Evolutionary conservation across 371 early-diverging fungal species (phyloP).

Genomic region (Mucor indicus): DNA sequence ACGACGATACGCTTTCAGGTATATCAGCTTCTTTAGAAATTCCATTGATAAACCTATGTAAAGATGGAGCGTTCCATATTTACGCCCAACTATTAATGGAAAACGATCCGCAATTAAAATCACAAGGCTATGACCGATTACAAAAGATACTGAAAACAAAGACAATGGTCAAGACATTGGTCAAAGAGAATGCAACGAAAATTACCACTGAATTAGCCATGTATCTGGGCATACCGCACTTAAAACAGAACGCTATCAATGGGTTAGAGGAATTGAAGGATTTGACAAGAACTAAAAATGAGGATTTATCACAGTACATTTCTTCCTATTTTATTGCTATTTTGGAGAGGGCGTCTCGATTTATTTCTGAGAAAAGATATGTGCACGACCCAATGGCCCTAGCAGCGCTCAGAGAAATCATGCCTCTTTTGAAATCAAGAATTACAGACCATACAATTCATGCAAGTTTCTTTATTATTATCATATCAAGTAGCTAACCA

Average conservation of each 20-base stretch:
- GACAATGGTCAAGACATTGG: not conserved
- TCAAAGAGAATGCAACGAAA: not conserved
- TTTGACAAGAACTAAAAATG: not conserved
- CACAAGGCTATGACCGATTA: not conserved
- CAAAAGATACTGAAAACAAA: not conserved
- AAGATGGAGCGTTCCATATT: not conserved
- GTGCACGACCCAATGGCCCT: slow-evolving; percentile 7
- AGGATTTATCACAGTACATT: not conserved
- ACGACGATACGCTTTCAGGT: not conserved
- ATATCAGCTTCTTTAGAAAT: not conserved
- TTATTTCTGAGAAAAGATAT: slow-evolving; percentile 6
- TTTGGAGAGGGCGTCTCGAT: slow-evolving; percentile 1
- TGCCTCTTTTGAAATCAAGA: not conserved
- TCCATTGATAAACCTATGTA: not conserved
- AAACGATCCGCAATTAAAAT: not conserved
- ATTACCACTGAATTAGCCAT: slow-evolving; percentile 6
- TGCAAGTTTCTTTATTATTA: not conserved
- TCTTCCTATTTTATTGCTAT: slow-evolving; percentile 10
- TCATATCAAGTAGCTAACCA: not conserved
- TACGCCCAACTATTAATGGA: not conserved
- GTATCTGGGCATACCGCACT: not conserved
- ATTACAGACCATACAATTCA: slow-evolving; percentile 2
- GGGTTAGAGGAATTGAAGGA: not conserved
- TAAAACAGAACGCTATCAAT: not conserved
- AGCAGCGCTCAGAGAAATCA: slow-evolving; percentile 3